Percentiles rank a stretch among this genome's conserved stretches.
Conservation (phyloP, 2,329 filamentous ascomycete species). For the Verticillium tricorpus region DNA sequence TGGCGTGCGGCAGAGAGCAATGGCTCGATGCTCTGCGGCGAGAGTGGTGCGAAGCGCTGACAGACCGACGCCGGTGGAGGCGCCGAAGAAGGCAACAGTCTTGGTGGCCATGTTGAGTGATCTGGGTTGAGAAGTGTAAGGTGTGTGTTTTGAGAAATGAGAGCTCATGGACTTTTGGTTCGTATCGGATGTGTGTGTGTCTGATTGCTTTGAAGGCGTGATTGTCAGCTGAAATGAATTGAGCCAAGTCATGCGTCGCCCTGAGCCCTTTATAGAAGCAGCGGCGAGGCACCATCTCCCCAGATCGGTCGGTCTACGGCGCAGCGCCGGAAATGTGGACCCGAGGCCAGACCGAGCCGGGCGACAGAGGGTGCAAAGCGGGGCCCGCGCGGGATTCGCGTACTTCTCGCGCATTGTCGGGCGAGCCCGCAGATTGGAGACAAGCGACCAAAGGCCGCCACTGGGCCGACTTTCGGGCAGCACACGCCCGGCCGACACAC, state of each 20-base stretch:
- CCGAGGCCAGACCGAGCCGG: neutral
- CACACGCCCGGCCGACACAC: too few relatives aligned
- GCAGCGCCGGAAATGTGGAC: neutral
- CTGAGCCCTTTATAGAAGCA: too few relatives aligned
- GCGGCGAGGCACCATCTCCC: too few relatives aligned
- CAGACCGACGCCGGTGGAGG: conserved; percentile 45
- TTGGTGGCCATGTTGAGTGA: conserved; percentile 16
- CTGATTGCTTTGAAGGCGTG: too few relatives aligned
- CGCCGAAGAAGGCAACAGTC: conserved; percentile 48
- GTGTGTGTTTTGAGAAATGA: neutral
- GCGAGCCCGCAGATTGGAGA: neutral
- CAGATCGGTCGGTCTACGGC: neutral
- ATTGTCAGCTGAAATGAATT: too few relatives aligned
- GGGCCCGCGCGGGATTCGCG: neutral
- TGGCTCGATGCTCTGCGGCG: conserved; percentile 38
- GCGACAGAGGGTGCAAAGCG: neutral
- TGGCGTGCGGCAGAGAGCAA: conserved; percentile 45
- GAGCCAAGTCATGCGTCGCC: too few relatives aligned
- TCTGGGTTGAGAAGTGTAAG: neutral
- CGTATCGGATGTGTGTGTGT: too few relatives aligned
- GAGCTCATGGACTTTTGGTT: too few relatives aligned
- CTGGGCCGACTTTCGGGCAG: neutral
- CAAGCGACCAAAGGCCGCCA: neutral
- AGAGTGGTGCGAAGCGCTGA: conserved; percentile 40
- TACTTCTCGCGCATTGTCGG: neutral